phyloP scores from a whole-genome alignment of 768 basidiomycete genomes.

The Hericium coralloides region DNA sequence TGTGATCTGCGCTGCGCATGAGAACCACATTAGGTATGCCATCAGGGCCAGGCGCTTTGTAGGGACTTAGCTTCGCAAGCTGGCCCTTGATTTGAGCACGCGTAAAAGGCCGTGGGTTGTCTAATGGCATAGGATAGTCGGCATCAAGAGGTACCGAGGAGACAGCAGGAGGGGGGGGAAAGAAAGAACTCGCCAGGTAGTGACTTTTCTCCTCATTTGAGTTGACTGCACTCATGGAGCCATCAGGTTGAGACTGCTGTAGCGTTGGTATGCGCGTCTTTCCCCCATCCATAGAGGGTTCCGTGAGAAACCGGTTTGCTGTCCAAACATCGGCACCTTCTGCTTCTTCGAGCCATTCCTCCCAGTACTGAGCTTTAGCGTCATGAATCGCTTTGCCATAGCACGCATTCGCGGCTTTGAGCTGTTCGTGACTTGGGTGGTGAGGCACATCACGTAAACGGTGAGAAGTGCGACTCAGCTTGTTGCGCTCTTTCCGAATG shows the following conservation, averaged over 20 bases:
- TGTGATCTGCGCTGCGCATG: conserved; percentile 15
- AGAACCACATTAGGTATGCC: conserved; percentile 26
- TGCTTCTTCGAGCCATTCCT: conserved; percentile 15
- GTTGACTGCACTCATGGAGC: no score
- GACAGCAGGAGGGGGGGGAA: conserved; percentile 12
- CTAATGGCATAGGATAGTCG: conserved; percentile 19
- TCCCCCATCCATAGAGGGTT: conserved; percentile 6
- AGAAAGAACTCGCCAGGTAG: conserved; percentile 20
- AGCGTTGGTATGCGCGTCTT: conserved; percentile 15
- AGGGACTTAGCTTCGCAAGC: conserved; percentile 21
- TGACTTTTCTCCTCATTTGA: conserved; percentile 14
- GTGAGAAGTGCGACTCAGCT: not conserved
- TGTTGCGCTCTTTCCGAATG: not conserved
- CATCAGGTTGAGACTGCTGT: not conserved
- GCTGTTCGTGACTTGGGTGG: conserved; percentile 1
- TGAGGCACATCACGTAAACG: not conserved
- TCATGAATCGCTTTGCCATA: conserved; percentile 11
- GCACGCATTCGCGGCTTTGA: not conserved
- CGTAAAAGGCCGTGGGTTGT: conserved; percentile 7
- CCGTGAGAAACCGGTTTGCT: conserved; percentile 4
- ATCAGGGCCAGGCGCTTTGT: conserved; percentile 26
- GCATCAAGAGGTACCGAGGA: not conserved
- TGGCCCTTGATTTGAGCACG: conserved; percentile 19
- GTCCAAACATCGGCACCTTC: conserved; percentile 15
- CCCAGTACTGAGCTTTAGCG: conserved; percentile 18